Base-by-base conservation (phyloP, 2,329 filamentous ascomycete species). In the Onygenales sp. region DNA sequence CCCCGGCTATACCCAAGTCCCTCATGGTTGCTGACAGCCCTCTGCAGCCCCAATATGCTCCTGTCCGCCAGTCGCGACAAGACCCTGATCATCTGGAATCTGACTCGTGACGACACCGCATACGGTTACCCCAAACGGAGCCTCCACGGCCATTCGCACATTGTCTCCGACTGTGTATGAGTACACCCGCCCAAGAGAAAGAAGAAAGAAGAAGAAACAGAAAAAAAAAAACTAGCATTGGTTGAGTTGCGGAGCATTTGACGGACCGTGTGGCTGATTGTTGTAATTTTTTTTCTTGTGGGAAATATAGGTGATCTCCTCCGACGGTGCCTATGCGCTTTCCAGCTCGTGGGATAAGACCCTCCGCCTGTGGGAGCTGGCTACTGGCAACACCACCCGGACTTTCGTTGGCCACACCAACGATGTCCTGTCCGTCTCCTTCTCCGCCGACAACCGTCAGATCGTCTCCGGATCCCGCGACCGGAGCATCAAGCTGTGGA, bases 311-410 rank as follows among this genome's bases (percentile, higher is more conserved):
- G 89, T 98, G 67, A 98, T 98, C 84, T 97, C 92, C 72, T 97
- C 93, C 64, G 93, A 98, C 77, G 93, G 93, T 76, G 92, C 93
- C 74, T 98, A 98, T 77, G 93, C 93, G 72, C 88, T 98, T 70
- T 97, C 93, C 67, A 87, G 92, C 65, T 97, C 93, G 62, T 98
- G 93, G 93, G 93, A 98, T 82, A 97, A 96, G 89, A 96, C 92
- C 65, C 90, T 98, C 73, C 92, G 93, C 70, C 87, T 98, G 62
- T 98, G 93, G 93, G 93, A 97, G 85, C 89, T 98, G 63, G 87
- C 91, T 69, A 94, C 88, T 68, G 93, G 93, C 76, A 89, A 85
- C 73, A 98, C 93, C 77, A 98, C 93, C 74, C 88, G 93, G 74
- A 89, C 90, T 71, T 97, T 98, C 74, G 91, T 96, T 76, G 93